Evolutionary conservation across 2,329 filamentous ascomycete genomes (phyloP), one percentile per base, ranked within the genome.

Genomic region (Exophiala spinifera): DNA sequence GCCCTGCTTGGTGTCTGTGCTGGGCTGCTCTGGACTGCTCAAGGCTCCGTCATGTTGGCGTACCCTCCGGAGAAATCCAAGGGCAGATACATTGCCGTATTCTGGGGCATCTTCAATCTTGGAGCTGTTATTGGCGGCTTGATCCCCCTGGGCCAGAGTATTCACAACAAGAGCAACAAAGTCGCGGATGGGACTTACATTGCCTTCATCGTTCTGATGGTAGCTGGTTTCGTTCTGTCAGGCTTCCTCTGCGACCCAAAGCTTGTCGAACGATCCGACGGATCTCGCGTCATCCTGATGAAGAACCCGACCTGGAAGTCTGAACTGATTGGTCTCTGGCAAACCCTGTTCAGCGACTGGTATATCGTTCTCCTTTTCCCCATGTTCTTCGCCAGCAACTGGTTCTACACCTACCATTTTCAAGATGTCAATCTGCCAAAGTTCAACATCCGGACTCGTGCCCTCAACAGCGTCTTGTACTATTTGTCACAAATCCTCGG

Each of bases 41-140:
- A 74, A 57, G 71, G 71, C 39, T 70, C 69, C 7, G 66, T 74
- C 37, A 71, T 73, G 67, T 89, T 92, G 81, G 82, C 86, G 6
- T 94, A 94, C 69, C 89, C 89, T 3, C 76, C 81, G 8, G 89
- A 94, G 72, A 70, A 80, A 43, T 79, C 81, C 60, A 94, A 94
- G 77, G 89, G 89, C 48, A 82, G 84, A 56, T 94, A 90, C 71
- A 91, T 94, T 68, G 86, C 86, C 60, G 85, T 82, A 77, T 94
- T 94, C 74, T 94, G 89, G 89, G 83, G 87, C 71, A 91, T 95
- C 66, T 94, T 94, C 80, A 94, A 94, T 74, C 70, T 89, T 56
- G 89, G 89, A 61, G 89, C 83, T 64, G 89, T 92, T 61, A 87
- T 94, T 66, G 89, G 89, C 62, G 82, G 84, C 66, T 65, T 82